phyloP scores from a whole-genome alignment of 2,329 filamentous ascomycete genomes.

The Fusarium gaditjirri region DNA sequence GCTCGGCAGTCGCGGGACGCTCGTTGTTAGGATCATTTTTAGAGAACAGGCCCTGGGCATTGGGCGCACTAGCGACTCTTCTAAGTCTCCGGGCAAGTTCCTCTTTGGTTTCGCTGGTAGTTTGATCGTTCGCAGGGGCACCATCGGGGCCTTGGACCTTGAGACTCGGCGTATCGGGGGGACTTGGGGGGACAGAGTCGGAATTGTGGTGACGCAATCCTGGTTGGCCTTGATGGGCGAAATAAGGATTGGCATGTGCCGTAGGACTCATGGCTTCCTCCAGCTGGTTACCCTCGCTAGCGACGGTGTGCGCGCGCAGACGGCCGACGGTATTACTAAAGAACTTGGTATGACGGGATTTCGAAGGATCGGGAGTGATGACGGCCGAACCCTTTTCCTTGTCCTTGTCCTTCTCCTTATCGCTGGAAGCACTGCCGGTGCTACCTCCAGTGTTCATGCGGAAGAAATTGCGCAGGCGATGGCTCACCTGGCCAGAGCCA shows the following conservation, averaged over 20 bases:
- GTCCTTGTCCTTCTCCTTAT: constrained; percentile 53
- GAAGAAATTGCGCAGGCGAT: constrained; percentile 77
- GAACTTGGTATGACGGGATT: constrained; percentile 87
- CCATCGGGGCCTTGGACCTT: constrained; percentile 77
- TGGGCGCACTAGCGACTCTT: constrained; percentile 94
- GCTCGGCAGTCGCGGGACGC: constrained; percentile 84
- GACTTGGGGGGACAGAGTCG: constrained; percentile 89
- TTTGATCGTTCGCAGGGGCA: constrained; percentile 68
- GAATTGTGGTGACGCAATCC: constrained; percentile 95
- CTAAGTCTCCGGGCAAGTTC: constrained; percentile 92
- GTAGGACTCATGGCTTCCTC: constrained; percentile 92
- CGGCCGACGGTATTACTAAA: constrained; percentile 86
- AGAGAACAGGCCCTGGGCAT: constrained; percentile 90
- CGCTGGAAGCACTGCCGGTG: constrained; percentile 51
- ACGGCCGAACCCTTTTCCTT: constrained; percentile 46
- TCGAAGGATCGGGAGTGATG: constrained; percentile 50
- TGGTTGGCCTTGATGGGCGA: constrained; percentile 94
- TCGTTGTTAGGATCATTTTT: constrained; percentile 65
- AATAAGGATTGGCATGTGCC: constrained; percentile 95
- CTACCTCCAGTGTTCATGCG: constrained; percentile 66
- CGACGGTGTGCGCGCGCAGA: constrained; percentile 88
- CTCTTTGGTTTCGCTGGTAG: constrained; percentile 85
- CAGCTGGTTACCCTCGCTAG: constrained; percentile 90
- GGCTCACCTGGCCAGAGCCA: constrained; percentile 69
- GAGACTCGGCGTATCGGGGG: constrained; percentile 86